Conservation (phyloP, 176 grass and related monocot species). For the Olyra latifolia region DNA sequence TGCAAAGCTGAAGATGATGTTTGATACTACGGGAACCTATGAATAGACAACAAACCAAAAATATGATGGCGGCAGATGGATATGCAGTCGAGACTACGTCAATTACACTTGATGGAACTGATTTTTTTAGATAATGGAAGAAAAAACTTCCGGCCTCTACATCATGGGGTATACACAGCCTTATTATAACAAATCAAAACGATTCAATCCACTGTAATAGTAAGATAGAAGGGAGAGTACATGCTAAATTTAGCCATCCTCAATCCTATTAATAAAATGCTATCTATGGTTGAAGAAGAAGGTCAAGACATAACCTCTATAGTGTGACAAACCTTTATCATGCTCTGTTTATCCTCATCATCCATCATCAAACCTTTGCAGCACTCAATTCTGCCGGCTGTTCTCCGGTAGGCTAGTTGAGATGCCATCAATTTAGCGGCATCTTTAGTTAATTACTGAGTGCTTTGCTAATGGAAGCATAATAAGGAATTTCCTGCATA, state of each 20-base stretch:
- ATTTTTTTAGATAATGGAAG: no score
- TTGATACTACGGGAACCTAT: slow-evolving; percentile 12
- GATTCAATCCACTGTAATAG: no score
- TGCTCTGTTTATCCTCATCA: no score
- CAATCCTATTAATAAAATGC: no score
- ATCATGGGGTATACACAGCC: no score
- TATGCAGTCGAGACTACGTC: background rate
- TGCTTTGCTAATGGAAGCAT: slow-evolving; percentile 30
- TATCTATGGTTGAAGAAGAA: no score
- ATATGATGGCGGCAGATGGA: background rate
- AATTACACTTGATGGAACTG: background rate
- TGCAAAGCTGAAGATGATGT: slow-evolving; percentile 31
- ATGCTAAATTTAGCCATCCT: no score
- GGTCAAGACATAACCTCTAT: no score
- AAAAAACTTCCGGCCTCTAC: no score
- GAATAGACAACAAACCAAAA: slow-evolving; percentile 5
- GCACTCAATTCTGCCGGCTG: background rate
- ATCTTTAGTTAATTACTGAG: background rate
- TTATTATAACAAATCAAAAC: no score
- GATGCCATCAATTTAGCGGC: background rate
- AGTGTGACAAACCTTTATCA: no score
- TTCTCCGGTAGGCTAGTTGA: background rate
- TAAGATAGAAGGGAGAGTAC: no score
- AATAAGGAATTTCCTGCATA: slow-evolving; percentile 1
- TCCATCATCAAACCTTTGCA: background rate